phyloP scores from a whole-genome alignment of 2,329 filamentous ascomycete species.

The Talaromyces sp. region DNA sequence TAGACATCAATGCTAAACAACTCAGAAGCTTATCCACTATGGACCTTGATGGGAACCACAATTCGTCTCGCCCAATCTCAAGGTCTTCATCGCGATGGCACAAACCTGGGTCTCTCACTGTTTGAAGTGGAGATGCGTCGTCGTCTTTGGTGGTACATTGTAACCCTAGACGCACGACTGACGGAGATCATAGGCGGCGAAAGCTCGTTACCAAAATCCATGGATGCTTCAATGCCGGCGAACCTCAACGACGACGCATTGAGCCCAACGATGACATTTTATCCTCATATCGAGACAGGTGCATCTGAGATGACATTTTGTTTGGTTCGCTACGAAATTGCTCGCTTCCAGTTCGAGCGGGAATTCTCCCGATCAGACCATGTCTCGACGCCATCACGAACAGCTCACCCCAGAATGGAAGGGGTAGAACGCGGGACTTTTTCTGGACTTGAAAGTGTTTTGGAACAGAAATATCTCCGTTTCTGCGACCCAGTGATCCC shows the following conservation, averaged over 20 bases:
- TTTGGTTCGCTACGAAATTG: conserved; percentile 44
- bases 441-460: background rate
- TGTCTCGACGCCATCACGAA: background rate
- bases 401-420: background rate
- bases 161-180: conserved; percentile 41
- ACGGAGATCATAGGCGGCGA: conserved; percentile 42
- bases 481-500: conserved; percentile 9
- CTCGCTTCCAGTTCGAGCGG: background rate
- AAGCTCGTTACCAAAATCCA: conserved; percentile 32
- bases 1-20: conserved; percentile 2
- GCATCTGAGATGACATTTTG: conserved; percentile 51
- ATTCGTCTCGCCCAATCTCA: conserved; percentile 2
- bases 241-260: conserved; percentile 51
- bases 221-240: conserved; percentile 44
- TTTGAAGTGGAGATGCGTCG: conserved; percentile 50
- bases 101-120: conserved; percentile 40
- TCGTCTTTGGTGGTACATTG: conserved; percentile 48
- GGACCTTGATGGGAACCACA: conserved; percentile 1
- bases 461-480: conserved; percentile 6
- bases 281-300: conserved; percentile 44
- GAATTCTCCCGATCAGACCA: background rate
- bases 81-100: conserved; percentile 46
- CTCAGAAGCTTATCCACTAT: conserved; percentile 1
- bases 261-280: conserved; percentile 42
- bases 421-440: background rate